These are phyloP conservation scores for Incumbomyces lentus DNA, from an alignment of 2,329 filamentous ascomycete genomes.

Conservation along the genomic window DNA sequence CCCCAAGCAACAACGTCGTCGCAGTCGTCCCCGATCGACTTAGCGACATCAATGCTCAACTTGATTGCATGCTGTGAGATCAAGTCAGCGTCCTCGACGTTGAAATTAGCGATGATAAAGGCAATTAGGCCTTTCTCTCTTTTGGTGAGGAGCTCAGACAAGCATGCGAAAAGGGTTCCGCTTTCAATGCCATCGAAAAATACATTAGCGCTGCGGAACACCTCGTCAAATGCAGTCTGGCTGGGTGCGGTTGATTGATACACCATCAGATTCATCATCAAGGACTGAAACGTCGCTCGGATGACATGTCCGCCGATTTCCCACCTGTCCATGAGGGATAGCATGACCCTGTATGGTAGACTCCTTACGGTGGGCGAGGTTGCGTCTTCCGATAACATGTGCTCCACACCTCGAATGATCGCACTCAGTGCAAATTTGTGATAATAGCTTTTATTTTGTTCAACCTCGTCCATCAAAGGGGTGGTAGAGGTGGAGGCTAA, in stretches of 20 bases:
- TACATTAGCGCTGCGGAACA: slow-evolving; percentile 81
- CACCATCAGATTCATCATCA: slow-evolving; percentile 65
- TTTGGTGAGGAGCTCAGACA: slow-evolving; percentile 45
- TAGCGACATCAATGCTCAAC: background rate
- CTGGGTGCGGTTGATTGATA: slow-evolving; percentile 58
- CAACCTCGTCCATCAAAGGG: background rate
- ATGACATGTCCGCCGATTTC: slow-evolving; percentile 88
- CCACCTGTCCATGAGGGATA: slow-evolving; percentile 97
- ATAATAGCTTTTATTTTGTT: slow-evolving; percentile 55
- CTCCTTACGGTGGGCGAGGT: slow-evolving; percentile 57
- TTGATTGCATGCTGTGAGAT: slow-evolving; percentile 67
- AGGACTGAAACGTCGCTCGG: slow-evolving; percentile 76
- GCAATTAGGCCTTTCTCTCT: slow-evolving; percentile 60
- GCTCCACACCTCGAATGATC: slow-evolving; percentile 62
- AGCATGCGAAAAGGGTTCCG: slow-evolving; percentile 78
- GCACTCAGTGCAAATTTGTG: slow-evolving; percentile 65
- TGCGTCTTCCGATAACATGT: slow-evolving; percentile 56
- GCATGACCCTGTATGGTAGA: slow-evolving; percentile 77
- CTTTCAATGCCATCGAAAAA: slow-evolving; percentile 98
- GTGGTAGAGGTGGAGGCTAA: background rate
- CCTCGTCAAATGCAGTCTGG: slow-evolving; percentile 69
- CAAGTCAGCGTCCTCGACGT: slow-evolving; percentile 93
- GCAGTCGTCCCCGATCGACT: background rate
- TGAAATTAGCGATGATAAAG: slow-evolving; percentile 82
- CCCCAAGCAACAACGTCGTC: background rate